phyloP scores from a whole-genome alignment of 176 grass and related monocot species.

The maize (Zea mays) region Zm-B73-REFERENCE-NAM-5.0 NC_050103.1:18928501-18929000 shows the following conservation, averaged over 20 bases:
- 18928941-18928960: background rate
- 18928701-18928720: background rate
- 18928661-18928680: background rate
- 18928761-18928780: conserved; percentile 45
- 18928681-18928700: background rate
- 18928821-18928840: conserved; percentile 45
- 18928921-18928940: conserved; percentile 41
- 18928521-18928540: background rate
- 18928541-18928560: conserved; percentile 4
- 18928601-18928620: background rate
- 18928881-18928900: conserved; percentile 46
- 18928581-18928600: conserved; percentile 15
- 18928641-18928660: background rate
- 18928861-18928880: conserved; percentile 60
- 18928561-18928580: conserved; percentile 31
- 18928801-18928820: conserved; percentile 21
- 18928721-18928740: conserved; percentile 43
- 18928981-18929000: conserved; percentile 21
- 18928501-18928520: no score
- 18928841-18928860: background rate
- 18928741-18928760: conserved; percentile 6
- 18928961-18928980: background rate
- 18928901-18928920: conserved; percentile 33
- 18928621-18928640: background rate
- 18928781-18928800: conserved; percentile 15